Evolutionary conservation across 805 yeast species (phyloP), one percentile per base, ranked within the genome.

Genomic region (Kodamaea jinghongensis): DNA sequence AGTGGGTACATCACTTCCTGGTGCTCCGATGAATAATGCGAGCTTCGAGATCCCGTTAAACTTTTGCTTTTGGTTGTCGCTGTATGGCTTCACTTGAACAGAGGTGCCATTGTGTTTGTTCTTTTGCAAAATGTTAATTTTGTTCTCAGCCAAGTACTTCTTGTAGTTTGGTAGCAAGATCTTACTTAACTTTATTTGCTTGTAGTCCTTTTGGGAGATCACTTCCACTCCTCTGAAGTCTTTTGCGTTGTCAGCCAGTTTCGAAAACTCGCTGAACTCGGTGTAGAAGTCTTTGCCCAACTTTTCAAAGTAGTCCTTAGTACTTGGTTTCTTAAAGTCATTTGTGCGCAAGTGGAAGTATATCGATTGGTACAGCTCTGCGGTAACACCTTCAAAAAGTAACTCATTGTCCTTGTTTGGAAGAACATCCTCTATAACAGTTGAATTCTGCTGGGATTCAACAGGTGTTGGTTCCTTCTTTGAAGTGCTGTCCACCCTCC

Each of bases 11-110:
- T 48, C 43, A 14, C 22, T 17, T 28, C 52, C 45, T 28, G 45
- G 40, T 23, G 50, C 15, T 31, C 62, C 52, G 6, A 69, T 51
- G 44, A 75, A 83, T 6, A 89, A 63, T 0, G 91, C 89, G 37
- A 83, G 57, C 46, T 78, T 81, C 2, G 86, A 72, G 30, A 86
- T 75, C 0, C 96, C 96, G 22, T 72, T 72, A 50, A 76, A 82
- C 66, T 79, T 65, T 58, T 76, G 70, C 45, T 73, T 77, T 31
- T 71, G 73, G 22, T 71, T 69, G 34, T 83, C 93, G 1, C 81
- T 63, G 41, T 78, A 75, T 0, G 80, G 61, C 55, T 73, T 79
- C 9, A 87, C 83, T 28, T 67, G 65, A 9, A 75, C 54, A 0
- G 67, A 56, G 3, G 65, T 53, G 16, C 55, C 46, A 28, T 61